Percentiles rank a stretch among this genome's conserved stretches.
phyloP scores from a whole-genome alignment of 495 filamentous ascomycete genomes.

The Xylaria venustula region DNA sequence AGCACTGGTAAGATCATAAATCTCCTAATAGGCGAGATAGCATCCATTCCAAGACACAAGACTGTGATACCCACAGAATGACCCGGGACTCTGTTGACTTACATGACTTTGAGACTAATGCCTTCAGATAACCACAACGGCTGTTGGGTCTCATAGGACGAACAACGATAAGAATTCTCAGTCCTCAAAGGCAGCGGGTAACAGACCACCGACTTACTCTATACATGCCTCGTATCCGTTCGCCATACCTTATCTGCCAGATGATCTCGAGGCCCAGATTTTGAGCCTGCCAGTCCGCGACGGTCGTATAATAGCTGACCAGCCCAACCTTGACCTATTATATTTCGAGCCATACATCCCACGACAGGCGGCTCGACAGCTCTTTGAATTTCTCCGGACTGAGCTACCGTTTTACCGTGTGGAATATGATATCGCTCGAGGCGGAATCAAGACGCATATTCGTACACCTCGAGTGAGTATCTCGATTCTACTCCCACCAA shows the following conservation, averaged over 20 bases:
- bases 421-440: constrained; percentile 64
- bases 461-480: constrained; percentile 53
- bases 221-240: constrained; percentile 62
- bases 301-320: constrained; percentile 51
- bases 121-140: neutral
- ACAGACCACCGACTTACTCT: constrained; percentile 14
- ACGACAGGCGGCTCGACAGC: constrained; percentile 44
- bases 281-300: constrained; percentile 35
- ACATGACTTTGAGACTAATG: constrained; percentile 1
- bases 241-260: constrained; percentile 56
- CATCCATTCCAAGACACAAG: no score
- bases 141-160: neutral
- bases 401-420: constrained; percentile 73
- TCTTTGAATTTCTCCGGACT: constrained; percentile 64
- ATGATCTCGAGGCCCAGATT: constrained; percentile 23
- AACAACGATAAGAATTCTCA: neutral
- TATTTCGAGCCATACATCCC: constrained; percentile 65
- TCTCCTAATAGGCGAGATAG: no score
- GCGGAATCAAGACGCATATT: constrained; percentile 54
- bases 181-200: neutral
- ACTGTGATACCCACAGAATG: no score
- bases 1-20: neutral
- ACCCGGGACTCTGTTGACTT: no score
- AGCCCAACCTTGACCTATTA: constrained; percentile 63
- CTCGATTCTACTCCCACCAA: neutral